These are phyloP conservation scores for Tylopilus sp. DNA, from an alignment of 768 basidiomycete genomes.

Conservation along the genomic window DNA sequence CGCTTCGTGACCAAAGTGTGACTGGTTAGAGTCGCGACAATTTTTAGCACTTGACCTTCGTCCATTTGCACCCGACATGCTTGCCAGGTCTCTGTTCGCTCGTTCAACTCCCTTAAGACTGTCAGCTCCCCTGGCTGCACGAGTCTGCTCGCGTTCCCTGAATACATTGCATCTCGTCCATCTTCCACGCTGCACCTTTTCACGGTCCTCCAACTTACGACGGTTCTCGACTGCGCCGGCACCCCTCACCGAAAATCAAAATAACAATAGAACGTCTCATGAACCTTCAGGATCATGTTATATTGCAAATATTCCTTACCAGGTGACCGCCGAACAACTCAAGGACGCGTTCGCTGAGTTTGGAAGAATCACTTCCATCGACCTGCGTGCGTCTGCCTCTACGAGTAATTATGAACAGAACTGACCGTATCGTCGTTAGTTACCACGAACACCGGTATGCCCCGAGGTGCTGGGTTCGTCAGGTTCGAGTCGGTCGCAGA, in stretches of 20 bases:
- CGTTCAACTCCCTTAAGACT: slow-evolving; percentile 10
- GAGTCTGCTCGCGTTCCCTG: slow-evolving; percentile 13
- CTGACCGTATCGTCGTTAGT: slow-evolving; percentile 11
- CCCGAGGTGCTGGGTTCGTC: slow-evolving; percentile 46
- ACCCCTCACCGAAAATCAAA: slow-evolving; percentile 1
- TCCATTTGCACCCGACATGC: no score
- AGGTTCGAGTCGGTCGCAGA: slow-evolving; percentile 37
- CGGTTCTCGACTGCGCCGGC: slow-evolving; percentile 18
- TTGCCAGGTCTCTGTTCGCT: slow-evolving; percentile 21
- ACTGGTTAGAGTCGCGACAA: slow-evolving; percentile 11
- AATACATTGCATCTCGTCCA: slow-evolving; percentile 6
- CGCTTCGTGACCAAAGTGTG: slow-evolving; percentile 18
- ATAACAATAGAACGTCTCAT: neutral
- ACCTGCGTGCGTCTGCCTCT: slow-evolving; percentile 37
- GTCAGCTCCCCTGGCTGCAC: slow-evolving; percentile 7
- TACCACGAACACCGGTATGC: slow-evolving; percentile 32
- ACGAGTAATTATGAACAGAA: neutral
- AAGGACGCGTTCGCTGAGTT: slow-evolving; percentile 40
- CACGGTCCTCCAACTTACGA: slow-evolving; percentile 9
- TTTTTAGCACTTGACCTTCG: no score
- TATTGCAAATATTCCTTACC: slow-evolving; percentile 54
- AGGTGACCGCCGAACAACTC: slow-evolving; percentile 38
- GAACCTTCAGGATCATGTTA: slow-evolving; percentile 40
- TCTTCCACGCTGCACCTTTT: neutral
- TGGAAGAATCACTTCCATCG: slow-evolving; percentile 38